A percentile compares a stretch with the other conserved stretches of the same genome.
These are phyloP conservation scores for Hymenoscyphus fraxineus DNA, from an alignment of 2,329 filamentous ascomycete species.

Conservation along the genomic window DNA sequence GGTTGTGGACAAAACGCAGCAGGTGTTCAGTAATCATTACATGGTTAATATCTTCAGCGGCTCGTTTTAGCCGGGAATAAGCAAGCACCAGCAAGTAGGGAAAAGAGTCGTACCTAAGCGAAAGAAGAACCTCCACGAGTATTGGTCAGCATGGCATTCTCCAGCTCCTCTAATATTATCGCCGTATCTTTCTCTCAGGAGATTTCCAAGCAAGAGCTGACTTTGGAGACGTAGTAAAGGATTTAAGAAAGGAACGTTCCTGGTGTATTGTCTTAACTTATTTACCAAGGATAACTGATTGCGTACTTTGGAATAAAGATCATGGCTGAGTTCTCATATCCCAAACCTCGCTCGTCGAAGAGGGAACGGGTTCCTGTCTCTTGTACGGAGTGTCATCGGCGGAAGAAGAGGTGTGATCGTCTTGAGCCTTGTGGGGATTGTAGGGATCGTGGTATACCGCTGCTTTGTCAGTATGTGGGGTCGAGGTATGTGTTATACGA, in stretches of 20 bases:
- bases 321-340: background rate
- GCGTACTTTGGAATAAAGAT: background rate
- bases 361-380: conserved; percentile 7
- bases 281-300: background rate
- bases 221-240: background rate
- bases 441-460: background rate
- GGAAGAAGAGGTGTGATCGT: conserved; percentile 10
- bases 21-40: background rate
- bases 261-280: background rate
- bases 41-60: background rate
- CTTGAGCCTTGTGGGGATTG: conserved; percentile 4
- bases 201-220: conserved; percentile 1
- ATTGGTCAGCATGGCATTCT: background rate
- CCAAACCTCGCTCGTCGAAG: conserved; percentile 1
- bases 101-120: background rate
- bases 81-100: too few relatives aligned
- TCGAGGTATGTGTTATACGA: background rate
- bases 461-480: conserved; percentile 4
- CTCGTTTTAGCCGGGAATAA: background rate
- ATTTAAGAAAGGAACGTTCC: background rate
- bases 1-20: background rate
- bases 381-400: conserved; percentile 8
- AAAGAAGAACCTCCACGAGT: background rate
- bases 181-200: background rate
- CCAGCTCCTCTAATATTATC: background rate